Percentiles rank a stretch among this genome's conserved stretches.
These are phyloP conservation scores for Stylonectria norvegica DNA, from an alignment of 2,329 filamentous ascomycete species.

Conservation along the genomic window DNA sequence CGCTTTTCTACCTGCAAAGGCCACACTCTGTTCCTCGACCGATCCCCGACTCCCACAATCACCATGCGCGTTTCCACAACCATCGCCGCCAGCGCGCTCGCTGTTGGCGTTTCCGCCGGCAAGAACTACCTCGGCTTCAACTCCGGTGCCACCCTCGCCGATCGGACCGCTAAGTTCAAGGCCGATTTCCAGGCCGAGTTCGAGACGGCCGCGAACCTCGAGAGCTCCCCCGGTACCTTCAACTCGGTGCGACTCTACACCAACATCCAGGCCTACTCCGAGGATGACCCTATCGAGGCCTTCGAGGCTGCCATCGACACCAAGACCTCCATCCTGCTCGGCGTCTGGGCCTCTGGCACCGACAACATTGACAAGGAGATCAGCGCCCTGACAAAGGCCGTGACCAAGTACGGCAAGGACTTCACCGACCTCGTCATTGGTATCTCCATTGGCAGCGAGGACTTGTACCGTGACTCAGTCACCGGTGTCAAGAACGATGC, in stretches of 20 bases:
- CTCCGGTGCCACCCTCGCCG: slow-evolving; percentile 45
- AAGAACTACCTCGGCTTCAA: slow-evolving; percentile 54
- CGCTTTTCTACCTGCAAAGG: slow-evolving; percentile 13
- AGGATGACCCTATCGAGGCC: slow-evolving; percentile 75
- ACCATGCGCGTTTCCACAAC: slow-evolving; percentile 42
- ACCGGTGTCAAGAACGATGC: slow-evolving; percentile 62
- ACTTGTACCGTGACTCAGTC: slow-evolving; percentile 60
- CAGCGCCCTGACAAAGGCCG: slow-evolving; percentile 54
- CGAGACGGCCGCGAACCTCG: slow-evolving; percentile 35
- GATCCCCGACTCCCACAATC: slow-evolving; percentile 6
- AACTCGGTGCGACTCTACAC: slow-evolving; percentile 64
- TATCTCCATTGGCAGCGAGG: slow-evolving; percentile 64
- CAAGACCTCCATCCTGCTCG: slow-evolving; percentile 59
- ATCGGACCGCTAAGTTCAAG: slow-evolving; percentile 52
- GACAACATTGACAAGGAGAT: slow-evolving; percentile 58
- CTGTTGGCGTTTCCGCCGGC: slow-evolving; percentile 37
- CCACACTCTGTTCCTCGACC: slow-evolving; percentile 10
- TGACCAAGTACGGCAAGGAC: slow-evolving; percentile 49
- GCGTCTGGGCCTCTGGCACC: slow-evolving; percentile 59
- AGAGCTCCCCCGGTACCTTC: slow-evolving; percentile 49
- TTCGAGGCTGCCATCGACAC: slow-evolving; percentile 67
- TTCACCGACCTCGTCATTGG: slow-evolving; percentile 59
- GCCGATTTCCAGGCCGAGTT: slow-evolving; percentile 48
- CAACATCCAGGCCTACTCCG: slow-evolving; percentile 61
- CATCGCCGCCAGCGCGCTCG: slow-evolving; percentile 39